A percentile compares a stretch with the other conserved stretches of the same genome.
phyloP scores from a whole-genome alignment of 805 yeast species.

The Candida qinlingensis region DNA sequence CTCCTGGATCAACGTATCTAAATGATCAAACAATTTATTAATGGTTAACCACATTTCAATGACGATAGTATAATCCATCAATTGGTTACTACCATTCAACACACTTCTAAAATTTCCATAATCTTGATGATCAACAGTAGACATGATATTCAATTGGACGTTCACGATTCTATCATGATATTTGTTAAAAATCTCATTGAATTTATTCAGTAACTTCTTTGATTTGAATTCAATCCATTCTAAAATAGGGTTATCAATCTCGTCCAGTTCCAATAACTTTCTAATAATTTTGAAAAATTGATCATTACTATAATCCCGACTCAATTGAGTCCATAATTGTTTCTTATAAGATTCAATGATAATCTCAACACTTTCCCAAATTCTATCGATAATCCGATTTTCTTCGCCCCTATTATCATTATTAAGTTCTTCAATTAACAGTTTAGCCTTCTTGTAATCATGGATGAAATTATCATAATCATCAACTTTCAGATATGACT shows the following conservation, averaged over 20 bases:
- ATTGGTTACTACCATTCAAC: slow-evolving; percentile 19
- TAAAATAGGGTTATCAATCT: slow-evolving; percentile 56
- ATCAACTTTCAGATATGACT: slow-evolving; percentile 35
- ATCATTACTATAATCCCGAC: slow-evolving; percentile 12
- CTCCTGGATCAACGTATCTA: slow-evolving; percentile 33
- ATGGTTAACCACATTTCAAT: slow-evolving; percentile 57
- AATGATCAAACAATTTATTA: slow-evolving; percentile 35
- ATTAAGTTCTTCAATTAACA: slow-evolving; percentile 20
- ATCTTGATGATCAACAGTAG: slow-evolving; percentile 32
- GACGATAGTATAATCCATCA: slow-evolving; percentile 49
- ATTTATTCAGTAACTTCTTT: slow-evolving; percentile 31
- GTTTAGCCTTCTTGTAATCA: slow-evolving; percentile 50
- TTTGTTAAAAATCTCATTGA: slow-evolving; percentile 38
- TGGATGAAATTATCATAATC: slow-evolving; percentile 55
- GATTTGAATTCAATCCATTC: slow-evolving; percentile 56
- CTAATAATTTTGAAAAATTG: slow-evolving; percentile 39
- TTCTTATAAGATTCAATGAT: slow-evolving; percentile 51
- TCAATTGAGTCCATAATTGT: slow-evolving; percentile 46
- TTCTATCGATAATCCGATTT: slow-evolving; percentile 38
- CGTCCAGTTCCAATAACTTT: slow-evolving; percentile 59
- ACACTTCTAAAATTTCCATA: slow-evolving; percentile 25
- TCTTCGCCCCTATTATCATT: slow-evolving; percentile 10
- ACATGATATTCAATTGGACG: slow-evolving; percentile 35
- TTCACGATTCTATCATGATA: slow-evolving; percentile 35
- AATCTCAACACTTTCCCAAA: slow-evolving; percentile 52